These are phyloP conservation scores for Clitopilus passeckerianus DNA, from an alignment of 768 basidiomycete species.

Conservation along the genomic window DNA sequence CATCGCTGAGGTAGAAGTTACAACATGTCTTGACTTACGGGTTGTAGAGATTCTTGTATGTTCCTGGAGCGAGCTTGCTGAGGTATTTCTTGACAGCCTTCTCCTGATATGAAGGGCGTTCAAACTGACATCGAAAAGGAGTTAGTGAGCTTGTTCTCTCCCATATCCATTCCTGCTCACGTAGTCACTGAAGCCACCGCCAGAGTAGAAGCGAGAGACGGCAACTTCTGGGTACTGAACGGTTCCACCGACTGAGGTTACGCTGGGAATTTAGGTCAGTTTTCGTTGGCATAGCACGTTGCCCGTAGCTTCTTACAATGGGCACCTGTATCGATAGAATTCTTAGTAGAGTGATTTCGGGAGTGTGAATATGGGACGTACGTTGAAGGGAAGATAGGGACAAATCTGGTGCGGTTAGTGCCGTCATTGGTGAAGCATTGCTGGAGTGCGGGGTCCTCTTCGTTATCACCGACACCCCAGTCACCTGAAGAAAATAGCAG, in stretches of 20 bases:
- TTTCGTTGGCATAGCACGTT: background rate
- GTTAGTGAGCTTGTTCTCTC: no score
- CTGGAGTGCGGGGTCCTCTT: slow-evolving; percentile 44
- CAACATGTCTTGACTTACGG: slow-evolving; percentile 29
- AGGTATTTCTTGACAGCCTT: slow-evolving; percentile 33
- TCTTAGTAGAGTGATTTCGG: slow-evolving; percentile 15
- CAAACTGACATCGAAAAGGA: slow-evolving; percentile 10
- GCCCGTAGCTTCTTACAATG: slow-evolving; percentile 32
- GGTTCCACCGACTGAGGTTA: slow-evolving; percentile 69
- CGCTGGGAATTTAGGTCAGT: slow-evolving; percentile 27
- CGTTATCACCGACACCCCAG: slow-evolving; percentile 57
- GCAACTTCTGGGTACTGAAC: slow-evolving; percentile 48
- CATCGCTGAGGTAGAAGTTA: background rate
- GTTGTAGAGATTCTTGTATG: slow-evolving; percentile 51
- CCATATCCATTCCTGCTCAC: slow-evolving; percentile 26
- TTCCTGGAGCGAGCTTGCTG: slow-evolving; percentile 28
- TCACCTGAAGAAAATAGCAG: slow-evolving; percentile 64
- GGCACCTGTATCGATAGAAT: slow-evolving; percentile 25
- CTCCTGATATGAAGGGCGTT: slow-evolving; percentile 34
- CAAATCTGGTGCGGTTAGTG: slow-evolving; percentile 44
- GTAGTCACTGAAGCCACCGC: slow-evolving; percentile 70
- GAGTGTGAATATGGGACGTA: slow-evolving; percentile 16
- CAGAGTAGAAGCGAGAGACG: slow-evolving; percentile 48
- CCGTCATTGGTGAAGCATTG: slow-evolving; percentile 56
- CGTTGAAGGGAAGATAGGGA: slow-evolving; percentile 56